Conservation (phyloP, 1,139 yeast species). For the Taphrina flavorubra region DNA sequence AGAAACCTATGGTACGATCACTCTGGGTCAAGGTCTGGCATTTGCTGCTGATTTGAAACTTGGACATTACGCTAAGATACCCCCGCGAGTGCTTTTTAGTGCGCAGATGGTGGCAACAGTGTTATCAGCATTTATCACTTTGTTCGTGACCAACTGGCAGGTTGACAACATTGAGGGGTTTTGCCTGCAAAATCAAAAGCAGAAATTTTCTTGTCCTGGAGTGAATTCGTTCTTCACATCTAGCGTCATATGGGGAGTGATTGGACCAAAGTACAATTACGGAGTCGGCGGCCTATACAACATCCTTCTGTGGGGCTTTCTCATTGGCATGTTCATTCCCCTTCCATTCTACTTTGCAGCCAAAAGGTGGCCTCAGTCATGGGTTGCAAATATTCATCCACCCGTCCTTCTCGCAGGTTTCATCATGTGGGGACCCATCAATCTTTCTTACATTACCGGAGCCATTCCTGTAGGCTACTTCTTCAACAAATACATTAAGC, state of each 20-base stretch:
- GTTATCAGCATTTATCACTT: constrained; percentile 53
- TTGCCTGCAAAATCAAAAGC: constrained; percentile 54
- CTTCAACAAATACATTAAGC: constrained; percentile 60
- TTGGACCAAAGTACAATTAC: constrained; percentile 63
- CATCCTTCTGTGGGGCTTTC: constrained; percentile 55
- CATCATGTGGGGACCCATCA: constrained; percentile 62
- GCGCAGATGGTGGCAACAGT: constrained; percentile 57
- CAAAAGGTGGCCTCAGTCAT: constrained; percentile 23
- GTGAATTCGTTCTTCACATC: constrained; percentile 59
- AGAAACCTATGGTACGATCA: constrained; percentile 60
- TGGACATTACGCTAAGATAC: constrained; percentile 67
- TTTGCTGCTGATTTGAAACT: constrained; percentile 65
- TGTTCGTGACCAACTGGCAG: constrained; percentile 64
- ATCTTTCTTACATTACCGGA: constrained; percentile 59
- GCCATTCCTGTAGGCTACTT: constrained; percentile 59
- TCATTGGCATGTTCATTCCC: constrained; percentile 61
- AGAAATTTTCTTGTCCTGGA: constrained; percentile 46
- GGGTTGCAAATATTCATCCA: constrained; percentile 54
- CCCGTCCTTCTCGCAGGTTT: constrained; percentile 63
- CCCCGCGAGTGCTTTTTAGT: constrained; percentile 65
- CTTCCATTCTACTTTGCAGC: constrained; percentile 53
- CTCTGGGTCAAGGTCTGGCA: constrained; percentile 63
- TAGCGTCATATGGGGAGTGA: constrained; percentile 62
- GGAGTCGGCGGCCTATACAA: constrained; percentile 31
- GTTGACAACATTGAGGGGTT: constrained; percentile 54